phyloP scores from a whole-genome alignment of 306 rosid species.

The Cicer cuneatum region DNA sequence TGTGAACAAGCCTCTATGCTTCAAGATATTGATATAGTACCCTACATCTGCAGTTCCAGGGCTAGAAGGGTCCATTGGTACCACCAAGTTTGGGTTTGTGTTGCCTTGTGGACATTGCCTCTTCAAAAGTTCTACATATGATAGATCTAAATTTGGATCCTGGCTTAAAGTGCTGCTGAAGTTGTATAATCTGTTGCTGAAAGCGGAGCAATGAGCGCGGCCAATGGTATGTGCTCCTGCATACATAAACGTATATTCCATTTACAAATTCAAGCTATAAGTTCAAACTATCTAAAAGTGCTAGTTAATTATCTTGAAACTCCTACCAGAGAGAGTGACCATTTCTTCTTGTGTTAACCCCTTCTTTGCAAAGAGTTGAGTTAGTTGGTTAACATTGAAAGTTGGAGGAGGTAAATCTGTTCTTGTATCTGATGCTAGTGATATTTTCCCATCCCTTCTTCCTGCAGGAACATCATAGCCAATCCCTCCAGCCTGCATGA shows the following conservation, averaged over 20 bases:
- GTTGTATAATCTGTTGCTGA: slow-evolving; percentile 66
- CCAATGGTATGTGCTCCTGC: slow-evolving; percentile 83
- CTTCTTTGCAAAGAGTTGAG: slow-evolving; percentile 58
- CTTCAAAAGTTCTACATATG: slow-evolving; percentile 60
- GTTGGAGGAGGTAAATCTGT: slow-evolving; percentile 67
- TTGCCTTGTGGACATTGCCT: slow-evolving; percentile 61
- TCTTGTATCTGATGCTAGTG: slow-evolving; percentile 62
- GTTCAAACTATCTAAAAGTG: background rate
- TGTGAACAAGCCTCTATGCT: slow-evolving; percentile 62
- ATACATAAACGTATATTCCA: slow-evolving; percentile 1
- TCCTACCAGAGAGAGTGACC: slow-evolving; percentile 75
- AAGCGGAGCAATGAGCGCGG: slow-evolving; percentile 68
- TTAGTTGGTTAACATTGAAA: slow-evolving; percentile 64
- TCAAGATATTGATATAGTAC: slow-evolving; percentile 55
- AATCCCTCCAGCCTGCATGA: slow-evolving; percentile 62
- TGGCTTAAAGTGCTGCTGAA: slow-evolving; percentile 58
- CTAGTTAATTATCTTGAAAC: slow-evolving; percentile 7
- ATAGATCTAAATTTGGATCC: slow-evolving; percentile 71
- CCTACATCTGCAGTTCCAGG: slow-evolving; percentile 52
- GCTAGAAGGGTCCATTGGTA: slow-evolving; percentile 66
- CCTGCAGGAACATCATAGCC: slow-evolving; percentile 82
- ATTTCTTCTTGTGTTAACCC: slow-evolving; percentile 81
- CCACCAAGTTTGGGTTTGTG: slow-evolving; percentile 57
- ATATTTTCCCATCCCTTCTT: slow-evolving; percentile 80
- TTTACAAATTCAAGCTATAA: slow-evolving; percentile 3